Conservation (phyloP, 176 grass and related monocot genomes). For the Cocos nucifera region DNA sequence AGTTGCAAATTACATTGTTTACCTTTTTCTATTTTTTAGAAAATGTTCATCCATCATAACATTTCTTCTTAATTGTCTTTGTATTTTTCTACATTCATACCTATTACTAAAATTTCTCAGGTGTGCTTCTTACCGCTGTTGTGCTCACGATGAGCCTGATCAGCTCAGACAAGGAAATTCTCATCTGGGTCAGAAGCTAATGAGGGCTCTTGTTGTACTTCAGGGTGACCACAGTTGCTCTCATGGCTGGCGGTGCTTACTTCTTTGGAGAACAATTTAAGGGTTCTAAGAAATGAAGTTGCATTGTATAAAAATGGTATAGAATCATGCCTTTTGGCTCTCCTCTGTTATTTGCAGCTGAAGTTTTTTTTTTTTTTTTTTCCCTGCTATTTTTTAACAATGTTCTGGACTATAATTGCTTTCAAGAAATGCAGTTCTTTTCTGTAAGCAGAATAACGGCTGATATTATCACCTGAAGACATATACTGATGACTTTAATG, state of each 20-base stretch:
- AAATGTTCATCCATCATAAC: background rate
- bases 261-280: conserved; percentile 79
- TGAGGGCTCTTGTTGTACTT: conserved; percentile 71
- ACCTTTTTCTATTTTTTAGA: no score
- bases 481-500: no score
- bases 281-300: conserved; percentile 25
- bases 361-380: no score
- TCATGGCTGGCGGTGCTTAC: conserved; percentile 85
- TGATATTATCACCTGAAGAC: no score
- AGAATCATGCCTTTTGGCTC: no score
- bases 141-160: conserved; percentile 78
- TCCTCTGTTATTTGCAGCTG: no score
- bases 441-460: no score
- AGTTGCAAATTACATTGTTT: no score
- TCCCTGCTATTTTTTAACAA: no score
- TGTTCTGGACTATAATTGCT: no score
- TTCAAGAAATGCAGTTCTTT: no score
- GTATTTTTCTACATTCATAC: background rate
- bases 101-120: conserved; percentile 25
- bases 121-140: conserved; percentile 77
- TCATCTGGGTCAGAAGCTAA: conserved; percentile 71
- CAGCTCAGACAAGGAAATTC: conserved; percentile 61
- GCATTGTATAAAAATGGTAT: no score
- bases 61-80: background rate
- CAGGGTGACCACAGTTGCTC: conserved; percentile 80